Percentiles rank a stretch among this genome's conserved stretches.
Conservation (phyloP, 495 filamentous ascomycete genomes). For the Cetradonia linearis region DNA sequence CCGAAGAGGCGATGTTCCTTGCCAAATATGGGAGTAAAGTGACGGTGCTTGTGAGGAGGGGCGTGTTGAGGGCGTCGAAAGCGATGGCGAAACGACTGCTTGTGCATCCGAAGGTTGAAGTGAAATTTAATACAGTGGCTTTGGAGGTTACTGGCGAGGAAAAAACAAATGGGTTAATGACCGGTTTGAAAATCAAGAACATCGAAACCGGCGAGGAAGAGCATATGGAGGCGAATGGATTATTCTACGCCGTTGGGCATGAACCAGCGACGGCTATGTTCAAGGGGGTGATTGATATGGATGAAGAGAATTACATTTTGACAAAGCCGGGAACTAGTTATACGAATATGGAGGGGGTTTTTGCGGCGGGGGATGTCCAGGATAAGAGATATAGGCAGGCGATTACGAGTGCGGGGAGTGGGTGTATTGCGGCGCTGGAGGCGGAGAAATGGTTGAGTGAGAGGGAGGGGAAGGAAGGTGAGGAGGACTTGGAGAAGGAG, state of each 20-base stretch:
- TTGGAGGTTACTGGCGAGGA: slow-evolving; percentile 75
- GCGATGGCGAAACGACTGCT: slow-evolving; percentile 84
- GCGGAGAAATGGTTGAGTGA: slow-evolving; percentile 87
- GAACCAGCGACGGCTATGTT: slow-evolving; percentile 83
- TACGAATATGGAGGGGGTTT: slow-evolving; percentile 85
- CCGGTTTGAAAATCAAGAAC: slow-evolving; percentile 68
- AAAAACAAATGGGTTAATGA: slow-evolving; percentile 67
- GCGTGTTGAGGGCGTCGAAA: slow-evolving; percentile 74
- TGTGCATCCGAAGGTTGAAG: slow-evolving; percentile 75
- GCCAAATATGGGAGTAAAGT: slow-evolving; percentile 96
- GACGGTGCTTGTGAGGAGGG: slow-evolving; percentile 80
- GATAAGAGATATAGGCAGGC: slow-evolving; percentile 98
- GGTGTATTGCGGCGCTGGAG: slow-evolving; percentile 89
- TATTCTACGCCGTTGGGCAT: slow-evolving; percentile 97
- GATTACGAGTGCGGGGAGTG: slow-evolving; percentile 90
- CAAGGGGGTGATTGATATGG: slow-evolving; percentile 76
- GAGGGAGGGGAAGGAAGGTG: slow-evolving; percentile 43
- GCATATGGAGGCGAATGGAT: slow-evolving; percentile 74
- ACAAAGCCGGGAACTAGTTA: slow-evolving; percentile 81
- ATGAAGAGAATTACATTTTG: slow-evolving; percentile 79
- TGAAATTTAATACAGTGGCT: slow-evolving; percentile 73
- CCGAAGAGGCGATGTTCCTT: slow-evolving; percentile 94
- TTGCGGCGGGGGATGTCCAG: slow-evolving; percentile 95
- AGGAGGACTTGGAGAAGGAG: slow-evolving; percentile 23
- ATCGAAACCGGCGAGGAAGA: slow-evolving; percentile 66